Evolutionary conservation across 768 basidiomycete species (phyloP).

Genomic region (Auriscalpium microsporum): DNA sequence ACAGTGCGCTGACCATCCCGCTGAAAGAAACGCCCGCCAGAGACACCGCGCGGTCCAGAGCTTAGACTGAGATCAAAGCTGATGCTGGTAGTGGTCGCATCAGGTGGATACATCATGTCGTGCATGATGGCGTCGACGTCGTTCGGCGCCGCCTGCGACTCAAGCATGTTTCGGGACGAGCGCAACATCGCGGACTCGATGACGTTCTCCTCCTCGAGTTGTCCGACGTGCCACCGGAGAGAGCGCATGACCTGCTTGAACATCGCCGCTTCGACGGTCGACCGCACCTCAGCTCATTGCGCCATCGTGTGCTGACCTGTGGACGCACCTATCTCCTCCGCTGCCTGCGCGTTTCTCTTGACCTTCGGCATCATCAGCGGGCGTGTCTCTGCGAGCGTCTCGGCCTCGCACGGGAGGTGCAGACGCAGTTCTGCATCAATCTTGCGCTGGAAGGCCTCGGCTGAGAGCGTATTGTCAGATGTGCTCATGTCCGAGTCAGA

Average conservation of each 20-base stretch:
- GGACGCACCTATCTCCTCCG: conserved; percentile 32
- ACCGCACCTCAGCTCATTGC: background rate
- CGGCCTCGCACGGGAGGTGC: conserved; percentile 29
- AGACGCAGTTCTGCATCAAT: conserved; percentile 28
- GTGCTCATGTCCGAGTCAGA: conserved; percentile 24
- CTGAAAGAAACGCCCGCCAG: too few relatives aligned
- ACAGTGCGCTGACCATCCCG: too few relatives aligned
- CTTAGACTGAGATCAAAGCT: too few relatives aligned
- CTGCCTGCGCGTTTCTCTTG: conserved; percentile 13
- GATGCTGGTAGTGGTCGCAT: too few relatives aligned
- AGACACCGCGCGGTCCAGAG: too few relatives aligned
- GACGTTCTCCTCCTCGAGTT: conserved; percentile 35
- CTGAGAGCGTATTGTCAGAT: conserved; percentile 30
- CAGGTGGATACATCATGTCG: conserved; percentile 25
- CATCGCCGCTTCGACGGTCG: conserved; percentile 21
- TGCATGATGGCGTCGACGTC: conserved; percentile 34
- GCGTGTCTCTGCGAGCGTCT: conserved; percentile 24
- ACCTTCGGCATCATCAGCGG: conserved; percentile 26
- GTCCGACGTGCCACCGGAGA: conserved; percentile 29
- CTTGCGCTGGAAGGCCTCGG: conserved; percentile 30
- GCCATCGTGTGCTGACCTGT: background rate
- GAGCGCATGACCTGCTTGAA: conserved; percentile 29
- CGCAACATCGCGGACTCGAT: conserved; percentile 32
- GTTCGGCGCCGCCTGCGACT: conserved; percentile 27
- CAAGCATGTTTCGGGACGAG: conserved; percentile 27